These are phyloP conservation scores for Echria macrotheca DNA, from an alignment of 495 filamentous ascomycete species.

Conservation along the genomic window DNA sequence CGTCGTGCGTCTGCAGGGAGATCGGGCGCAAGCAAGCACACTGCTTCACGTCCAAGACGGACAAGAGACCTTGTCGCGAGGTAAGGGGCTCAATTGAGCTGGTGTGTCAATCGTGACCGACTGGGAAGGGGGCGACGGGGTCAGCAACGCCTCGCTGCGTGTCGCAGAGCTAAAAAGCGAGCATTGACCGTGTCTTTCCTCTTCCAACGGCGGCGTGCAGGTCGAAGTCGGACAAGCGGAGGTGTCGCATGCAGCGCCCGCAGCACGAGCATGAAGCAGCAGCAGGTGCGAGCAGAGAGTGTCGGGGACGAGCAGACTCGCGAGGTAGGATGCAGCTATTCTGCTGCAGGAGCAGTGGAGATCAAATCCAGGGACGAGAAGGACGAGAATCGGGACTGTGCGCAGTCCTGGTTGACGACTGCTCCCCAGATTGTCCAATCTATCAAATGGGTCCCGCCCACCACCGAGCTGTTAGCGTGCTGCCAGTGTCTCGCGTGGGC, in stretches of 20 bases:
- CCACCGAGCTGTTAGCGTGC: not conserved
- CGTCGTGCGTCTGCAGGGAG: slow-evolving; percentile 12
- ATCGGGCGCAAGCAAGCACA: slow-evolving; percentile 11
- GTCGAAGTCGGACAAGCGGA: slow-evolving; percentile 11
- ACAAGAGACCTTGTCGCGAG: no score
- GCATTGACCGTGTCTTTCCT: slow-evolving; percentile 13
- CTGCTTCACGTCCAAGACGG: no score
- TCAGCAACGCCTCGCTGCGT: slow-evolving; percentile 3
- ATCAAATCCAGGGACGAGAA: slow-evolving; percentile 9
- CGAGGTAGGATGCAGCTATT: not conserved
- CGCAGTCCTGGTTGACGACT: slow-evolving; percentile 3
- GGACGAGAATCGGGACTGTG: slow-evolving; percentile 1
- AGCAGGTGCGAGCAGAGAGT: no score
- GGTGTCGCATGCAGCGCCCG: not conserved
- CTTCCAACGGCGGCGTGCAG: slow-evolving; percentile 7
- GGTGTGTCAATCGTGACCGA: slow-evolving; percentile 1
- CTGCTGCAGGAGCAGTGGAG: slow-evolving; percentile 11
- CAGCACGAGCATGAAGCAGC: slow-evolving; percentile 4
- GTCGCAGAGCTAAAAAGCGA: not conserved
- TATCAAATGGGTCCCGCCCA: not conserved
- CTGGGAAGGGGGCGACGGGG: slow-evolving; percentile 3
- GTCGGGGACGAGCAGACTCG: no score
- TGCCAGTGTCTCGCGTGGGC: not conserved
- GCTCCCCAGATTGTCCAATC: slow-evolving; percentile 9
- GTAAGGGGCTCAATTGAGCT: slow-evolving; percentile 6